phyloP scores from a whole-genome alignment of 1,139 yeast genomes.

The Geotrichum restrictum region DNA sequence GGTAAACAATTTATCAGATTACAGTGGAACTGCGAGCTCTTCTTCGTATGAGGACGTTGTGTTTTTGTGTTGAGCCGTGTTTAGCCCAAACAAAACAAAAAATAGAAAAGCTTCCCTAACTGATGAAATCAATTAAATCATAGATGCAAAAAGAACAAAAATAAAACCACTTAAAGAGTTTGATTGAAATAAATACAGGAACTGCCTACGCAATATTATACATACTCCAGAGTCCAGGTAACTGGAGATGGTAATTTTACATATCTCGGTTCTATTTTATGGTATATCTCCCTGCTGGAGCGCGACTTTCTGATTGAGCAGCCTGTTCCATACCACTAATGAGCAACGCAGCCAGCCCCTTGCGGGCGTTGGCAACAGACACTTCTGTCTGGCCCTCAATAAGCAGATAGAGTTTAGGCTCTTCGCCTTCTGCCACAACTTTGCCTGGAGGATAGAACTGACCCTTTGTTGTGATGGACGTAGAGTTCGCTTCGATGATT shows the following conservation, averaged over 20 bases:
- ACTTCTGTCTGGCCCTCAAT: conserved; percentile 72
- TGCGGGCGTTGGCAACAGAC: conserved; percentile 64
- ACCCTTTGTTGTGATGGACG: conserved; percentile 83
- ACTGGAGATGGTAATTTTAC: neutral
- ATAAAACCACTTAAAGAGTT: neutral
- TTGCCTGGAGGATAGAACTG: conserved; percentile 60
- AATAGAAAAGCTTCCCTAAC: too few relatives aligned
- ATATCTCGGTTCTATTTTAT: conserved; percentile 15
- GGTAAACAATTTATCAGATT: neutral
- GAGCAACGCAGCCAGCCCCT: conserved; percentile 56
- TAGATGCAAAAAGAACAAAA: neutral
- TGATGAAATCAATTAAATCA: neutral
- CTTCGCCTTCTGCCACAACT: conserved; percentile 49
- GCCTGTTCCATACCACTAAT: conserved; percentile 52
- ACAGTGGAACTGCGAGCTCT: conserved; percentile 9
- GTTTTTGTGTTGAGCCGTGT: conserved; percentile 10
- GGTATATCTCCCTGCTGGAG: conserved; percentile 31
- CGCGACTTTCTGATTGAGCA: conserved; percentile 43
- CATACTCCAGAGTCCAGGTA: too few relatives aligned
- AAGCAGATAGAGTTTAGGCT: conserved; percentile 71
- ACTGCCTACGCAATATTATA: too few relatives aligned
- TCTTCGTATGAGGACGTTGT: conserved; percentile 18
- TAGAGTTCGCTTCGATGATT: conserved; percentile 67
- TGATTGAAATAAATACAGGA: neutral
- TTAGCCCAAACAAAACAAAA: too few relatives aligned